Conservation (phyloP, 805 yeast genomes). For the Pichia nanzhaoensis region DNA sequence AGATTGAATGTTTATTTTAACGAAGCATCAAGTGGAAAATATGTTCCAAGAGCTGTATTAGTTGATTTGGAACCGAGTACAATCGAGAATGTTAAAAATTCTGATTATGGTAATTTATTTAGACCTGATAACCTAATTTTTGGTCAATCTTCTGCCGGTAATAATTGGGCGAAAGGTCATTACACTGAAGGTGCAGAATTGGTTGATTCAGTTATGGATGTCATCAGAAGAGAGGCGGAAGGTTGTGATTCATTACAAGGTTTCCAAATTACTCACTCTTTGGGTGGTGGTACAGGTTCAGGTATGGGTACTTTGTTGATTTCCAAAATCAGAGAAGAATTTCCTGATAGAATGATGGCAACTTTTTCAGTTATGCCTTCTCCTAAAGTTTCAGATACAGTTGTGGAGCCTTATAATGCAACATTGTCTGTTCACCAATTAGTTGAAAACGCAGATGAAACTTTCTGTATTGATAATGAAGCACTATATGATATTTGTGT, state of each 20-base stretch:
- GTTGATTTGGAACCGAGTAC: slow-evolving; percentile 95
- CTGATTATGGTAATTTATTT: slow-evolving; percentile 76
- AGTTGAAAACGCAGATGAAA: slow-evolving; percentile 86
- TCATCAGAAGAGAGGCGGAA: slow-evolving; percentile 89
- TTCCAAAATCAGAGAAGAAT: slow-evolving; percentile 83
- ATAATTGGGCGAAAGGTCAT: slow-evolving; percentile 96
- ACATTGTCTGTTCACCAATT: slow-evolving; percentile 86
- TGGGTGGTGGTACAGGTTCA: slow-evolving; percentile 94
- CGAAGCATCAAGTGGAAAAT: slow-evolving; percentile 81
- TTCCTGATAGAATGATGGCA: slow-evolving; percentile 94
- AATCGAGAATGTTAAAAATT: slow-evolving; percentile 74
- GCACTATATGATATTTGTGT: slow-evolving; percentile 88
- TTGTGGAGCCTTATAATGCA: slow-evolving; percentile 92
- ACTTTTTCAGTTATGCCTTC: slow-evolving; percentile 92
- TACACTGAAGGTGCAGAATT: slow-evolving; percentile 96
- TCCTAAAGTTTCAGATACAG: slow-evolving; percentile 87
- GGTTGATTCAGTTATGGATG: slow-evolving; percentile 83
- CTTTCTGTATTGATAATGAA: slow-evolving; percentile 92
- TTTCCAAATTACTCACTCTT: slow-evolving; percentile 79
- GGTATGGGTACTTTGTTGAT: slow-evolving; percentile 92
- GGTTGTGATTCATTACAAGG: slow-evolving; percentile 91
- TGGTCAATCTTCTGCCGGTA: slow-evolving; percentile 91
- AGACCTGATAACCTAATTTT: slow-evolving; percentile 88
- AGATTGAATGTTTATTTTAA: slow-evolving; percentile 75
- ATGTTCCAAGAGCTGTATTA: slow-evolving; percentile 88